Conservation (phyloP, 83 land plant species). For the Picea mariana region DNA sequence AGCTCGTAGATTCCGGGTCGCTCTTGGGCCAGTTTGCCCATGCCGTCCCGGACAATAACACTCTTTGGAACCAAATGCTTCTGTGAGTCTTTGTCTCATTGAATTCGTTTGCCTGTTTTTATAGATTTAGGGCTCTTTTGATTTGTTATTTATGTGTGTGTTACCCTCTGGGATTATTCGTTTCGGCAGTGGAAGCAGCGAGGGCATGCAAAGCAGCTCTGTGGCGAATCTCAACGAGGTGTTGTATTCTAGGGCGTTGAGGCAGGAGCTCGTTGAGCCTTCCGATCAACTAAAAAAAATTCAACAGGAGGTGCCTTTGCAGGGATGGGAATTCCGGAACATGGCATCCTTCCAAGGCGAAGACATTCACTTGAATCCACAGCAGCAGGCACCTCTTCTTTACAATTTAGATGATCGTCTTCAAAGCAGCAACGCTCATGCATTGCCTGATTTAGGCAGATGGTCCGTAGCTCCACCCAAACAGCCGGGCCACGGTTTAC, state of each 20-base stretch:
- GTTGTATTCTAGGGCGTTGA: background rate
- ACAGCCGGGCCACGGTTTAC: background rate
- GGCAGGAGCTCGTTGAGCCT: background rate
- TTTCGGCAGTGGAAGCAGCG: background rate
- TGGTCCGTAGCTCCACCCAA: background rate
- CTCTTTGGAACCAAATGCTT: background rate
- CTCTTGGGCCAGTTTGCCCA: background rate
- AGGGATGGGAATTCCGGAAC: background rate
- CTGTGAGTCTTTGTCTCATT: background rate
- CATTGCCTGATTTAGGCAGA: background rate
- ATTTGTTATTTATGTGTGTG: background rate
- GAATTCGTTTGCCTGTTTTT: background rate
- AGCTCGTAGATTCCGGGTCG: background rate
- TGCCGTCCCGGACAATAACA: background rate
- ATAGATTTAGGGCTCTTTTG: background rate
- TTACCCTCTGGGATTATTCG: background rate
- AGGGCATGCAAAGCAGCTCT: background rate
- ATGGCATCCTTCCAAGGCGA: background rate
- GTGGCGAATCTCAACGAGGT: background rate
- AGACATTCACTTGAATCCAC: background rate
- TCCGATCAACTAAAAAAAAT: background rate
- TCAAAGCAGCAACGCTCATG: background rate
- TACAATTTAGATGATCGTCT: background rate
- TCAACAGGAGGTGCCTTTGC: background rate
- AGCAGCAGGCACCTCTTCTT: background rate